phyloP scores from a whole-genome alignment of 2,329 filamentous ascomycete genomes.

The Trichophyton rubrum region DNA sequence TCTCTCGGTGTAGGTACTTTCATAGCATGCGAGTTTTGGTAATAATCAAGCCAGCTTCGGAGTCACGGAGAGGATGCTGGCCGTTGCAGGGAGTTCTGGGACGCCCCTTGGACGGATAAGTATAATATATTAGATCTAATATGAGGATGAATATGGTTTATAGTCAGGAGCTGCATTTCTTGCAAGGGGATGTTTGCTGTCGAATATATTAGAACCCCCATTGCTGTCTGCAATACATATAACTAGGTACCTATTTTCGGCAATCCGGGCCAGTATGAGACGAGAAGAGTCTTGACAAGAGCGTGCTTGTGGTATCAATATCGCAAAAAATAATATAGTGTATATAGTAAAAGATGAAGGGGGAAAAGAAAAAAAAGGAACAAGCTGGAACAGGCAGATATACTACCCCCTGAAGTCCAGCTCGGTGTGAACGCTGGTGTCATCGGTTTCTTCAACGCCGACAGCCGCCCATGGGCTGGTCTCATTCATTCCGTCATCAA shows the following conservation, averaged over 20 bases:
- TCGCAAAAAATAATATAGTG: neutral
- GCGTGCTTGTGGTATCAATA: neutral
- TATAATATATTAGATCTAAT: neutral
- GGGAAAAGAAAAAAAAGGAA: neutral
- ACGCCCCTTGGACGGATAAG: neutral
- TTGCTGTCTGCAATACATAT: neutral
- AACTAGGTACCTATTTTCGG: neutral
- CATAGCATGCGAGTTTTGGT: neutral
- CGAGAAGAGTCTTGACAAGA: neutral
- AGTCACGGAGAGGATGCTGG: neutral
- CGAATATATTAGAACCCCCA: neutral
- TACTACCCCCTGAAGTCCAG: neutral
- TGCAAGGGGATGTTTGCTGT: too few species aligned
- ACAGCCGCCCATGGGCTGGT: conserved; percentile 28
- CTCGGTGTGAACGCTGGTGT: conserved; percentile 11
- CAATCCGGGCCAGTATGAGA: neutral
- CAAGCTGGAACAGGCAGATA: neutral
- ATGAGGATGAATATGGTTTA: neutral
- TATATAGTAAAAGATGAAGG: neutral
- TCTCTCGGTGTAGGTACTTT: neutral
- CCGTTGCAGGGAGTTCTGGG: neutral
- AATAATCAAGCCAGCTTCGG: neutral
- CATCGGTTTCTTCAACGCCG: conserved; percentile 20
- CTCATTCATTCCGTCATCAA: conserved; percentile 25
- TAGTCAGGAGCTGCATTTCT: too few species aligned